Evolutionary conservation across 2,329 filamentous ascomycete genomes (phyloP), one percentile per base, ranked within the genome.

Genomic region (Fusarium newnesense): DNA sequence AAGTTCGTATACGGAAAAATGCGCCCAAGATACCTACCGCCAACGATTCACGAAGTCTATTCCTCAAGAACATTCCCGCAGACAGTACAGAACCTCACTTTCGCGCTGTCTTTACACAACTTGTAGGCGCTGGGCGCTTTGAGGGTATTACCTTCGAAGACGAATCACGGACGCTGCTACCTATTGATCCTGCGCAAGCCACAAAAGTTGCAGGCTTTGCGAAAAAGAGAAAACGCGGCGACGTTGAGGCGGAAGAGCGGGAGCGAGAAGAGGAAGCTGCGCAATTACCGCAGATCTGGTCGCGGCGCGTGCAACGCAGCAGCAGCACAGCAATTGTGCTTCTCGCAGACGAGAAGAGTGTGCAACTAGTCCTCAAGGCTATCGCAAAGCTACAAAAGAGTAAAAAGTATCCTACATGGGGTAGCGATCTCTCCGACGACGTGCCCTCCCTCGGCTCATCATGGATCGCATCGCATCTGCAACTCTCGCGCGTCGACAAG

Each of bases 31-130:
- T 93, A 44, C 90, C 93, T 19, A 93, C 92, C 12, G 86, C 88
- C 61, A 88, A 93, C 81, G 93, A 96, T 76, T 85, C 90, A 21
- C 91, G 95, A 76, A 95, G 93, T 69, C 87, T 99, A 24, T 99
- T 97, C 83, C 80, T 97, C n/a, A 93, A 95, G 72, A 98, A 99
- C 78, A 84, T 97, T 2, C 96, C 96, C 11, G 87, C 92, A 71
- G 95, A 98, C 79, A 92, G 94, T 67, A 97, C 94, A 9, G 91
- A 94, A 64, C 81, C 86, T 2, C 93, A 95, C 77, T 87, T 98
- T 46, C 91, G 94, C 49, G 87, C 91, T 46, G 84, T 98, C 0
- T 97, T 98, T 75, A 84, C 89, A 2, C 85, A 88, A 2, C 88
- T 97, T 21, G 87, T 98, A 0, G 93, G 94, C 13, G 91, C 92